A percentile compares a stretch with the other conserved stretches of the same genome.
These are phyloP conservation scores for Amaranthus palmeri DNA, from an alignment of 148 eudicot species.

Conservation along the genomic window DNA sequence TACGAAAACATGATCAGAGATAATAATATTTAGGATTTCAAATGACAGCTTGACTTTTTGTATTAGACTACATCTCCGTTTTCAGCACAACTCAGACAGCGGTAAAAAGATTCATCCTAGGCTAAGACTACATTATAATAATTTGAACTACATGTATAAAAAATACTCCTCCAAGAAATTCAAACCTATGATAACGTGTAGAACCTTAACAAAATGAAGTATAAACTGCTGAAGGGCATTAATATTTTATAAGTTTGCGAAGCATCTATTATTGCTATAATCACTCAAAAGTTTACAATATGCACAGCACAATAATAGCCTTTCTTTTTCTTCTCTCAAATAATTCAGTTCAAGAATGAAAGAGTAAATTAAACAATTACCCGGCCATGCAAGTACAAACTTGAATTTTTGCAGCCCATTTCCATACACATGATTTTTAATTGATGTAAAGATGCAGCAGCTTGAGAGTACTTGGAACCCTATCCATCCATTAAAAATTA, in stretches of 20 bases:
- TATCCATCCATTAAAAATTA: constrained; percentile 21
- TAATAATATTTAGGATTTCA: not conserved
- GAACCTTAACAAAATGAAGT: too few species aligned
- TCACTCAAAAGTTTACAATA: not conserved
- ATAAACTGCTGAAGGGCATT: too few species aligned
- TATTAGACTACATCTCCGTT: not conserved
- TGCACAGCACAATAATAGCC: not conserved
- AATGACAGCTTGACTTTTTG: not conserved
- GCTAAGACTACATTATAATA: too few species aligned
- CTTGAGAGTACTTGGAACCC: constrained; percentile 92
- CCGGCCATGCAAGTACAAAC: constrained; percentile 85
- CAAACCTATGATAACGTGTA: too few species aligned
- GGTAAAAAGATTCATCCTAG: not conserved
- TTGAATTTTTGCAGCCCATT: constrained; percentile 41
- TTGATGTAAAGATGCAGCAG: constrained; percentile 87
- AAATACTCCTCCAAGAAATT: too few species aligned
- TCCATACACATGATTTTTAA: constrained; percentile 57
- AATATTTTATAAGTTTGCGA: too few species aligned
- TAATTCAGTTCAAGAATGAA: not conserved
- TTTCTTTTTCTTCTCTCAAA: not conserved
- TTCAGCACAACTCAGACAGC: not conserved
- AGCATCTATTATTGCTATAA: not conserved
- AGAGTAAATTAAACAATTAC: constrained; percentile 34
- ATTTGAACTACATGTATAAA: too few species aligned
- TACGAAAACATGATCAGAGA: not conserved